These are phyloP conservation scores for Rhodotorula sp. DNA, from an alignment of 1,284 basidiomycete genomes.

Conservation along the genomic window DNA sequence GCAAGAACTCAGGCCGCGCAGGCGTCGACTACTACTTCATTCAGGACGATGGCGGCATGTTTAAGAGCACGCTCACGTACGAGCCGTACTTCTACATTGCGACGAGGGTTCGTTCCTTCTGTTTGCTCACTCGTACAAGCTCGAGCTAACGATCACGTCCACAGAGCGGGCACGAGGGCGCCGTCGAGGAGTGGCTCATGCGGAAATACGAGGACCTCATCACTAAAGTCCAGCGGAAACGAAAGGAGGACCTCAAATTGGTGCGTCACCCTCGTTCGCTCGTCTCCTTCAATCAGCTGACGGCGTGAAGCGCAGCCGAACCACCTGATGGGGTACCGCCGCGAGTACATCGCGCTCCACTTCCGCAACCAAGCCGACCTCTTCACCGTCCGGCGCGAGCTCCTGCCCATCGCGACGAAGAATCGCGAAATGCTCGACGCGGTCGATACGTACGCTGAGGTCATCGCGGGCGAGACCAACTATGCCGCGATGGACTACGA, in stretches of 20 bases:
- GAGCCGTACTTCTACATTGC: conserved; percentile 94
- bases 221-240: conserved; percentile 71
- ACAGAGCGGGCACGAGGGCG: conserved; percentile 80
- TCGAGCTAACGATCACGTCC: not conserved
- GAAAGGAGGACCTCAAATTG: conserved; percentile 90
- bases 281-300: too few species aligned
- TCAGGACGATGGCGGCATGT: conserved; percentile 92
- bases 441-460: conserved; percentile 96
- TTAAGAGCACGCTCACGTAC: conserved; percentile 88
- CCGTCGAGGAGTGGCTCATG: conserved; percentile 92
- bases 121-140: too few species aligned
- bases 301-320: conserved; percentile 65
- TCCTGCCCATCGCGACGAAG: conserved; percentile 82
- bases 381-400: conserved; percentile 79
- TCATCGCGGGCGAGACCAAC: conserved; percentile 61
- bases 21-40: conserved; percentile 98
- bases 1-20: conserved; percentile 75
- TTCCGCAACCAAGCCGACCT: conserved; percentile 94
- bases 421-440: conserved; percentile 94
- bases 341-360: conserved; percentile 82
- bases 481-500: conserved; percentile 56
- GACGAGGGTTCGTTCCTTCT: conserved; percentile 66
- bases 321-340: conserved; percentile 87
- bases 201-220: conserved; percentile 91
- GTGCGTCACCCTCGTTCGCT: conserved; percentile 46